Conservation (phyloP, 2,329 filamentous ascomycete genomes). For the Hypoxylon sp. region DNA sequence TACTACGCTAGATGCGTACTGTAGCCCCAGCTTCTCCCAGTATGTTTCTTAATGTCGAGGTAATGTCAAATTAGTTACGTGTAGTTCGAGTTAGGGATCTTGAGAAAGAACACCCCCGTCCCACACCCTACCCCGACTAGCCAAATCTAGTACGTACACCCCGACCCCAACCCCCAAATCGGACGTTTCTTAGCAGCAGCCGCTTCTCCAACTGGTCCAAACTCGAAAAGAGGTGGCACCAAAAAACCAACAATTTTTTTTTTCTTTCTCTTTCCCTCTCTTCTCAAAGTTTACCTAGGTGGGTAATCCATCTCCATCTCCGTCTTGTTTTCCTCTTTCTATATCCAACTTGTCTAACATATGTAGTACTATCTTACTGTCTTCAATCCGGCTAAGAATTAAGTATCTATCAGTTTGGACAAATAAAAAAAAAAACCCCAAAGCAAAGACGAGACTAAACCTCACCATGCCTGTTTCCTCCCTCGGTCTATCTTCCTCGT, state of each 20-base stretch:
- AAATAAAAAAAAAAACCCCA: slow-evolving; percentile 20
- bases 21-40: background rate
- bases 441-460: too few relatives aligned
- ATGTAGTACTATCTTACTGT: slow-evolving; percentile 2
- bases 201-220: slow-evolving; percentile 41
- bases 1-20: background rate
- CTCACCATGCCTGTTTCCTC: slow-evolving; percentile 33
- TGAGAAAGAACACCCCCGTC: slow-evolving; percentile 20
- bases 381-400: slow-evolving; percentile 4
- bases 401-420: slow-evolving; percentile 3
- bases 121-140: slow-evolving; percentile 30
- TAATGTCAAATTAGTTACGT: slow-evolving; percentile 3
- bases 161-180: slow-evolving; percentile 40
- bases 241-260: slow-evolving; percentile 35
- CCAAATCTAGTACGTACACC: slow-evolving; percentile 37
- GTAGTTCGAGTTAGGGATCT: slow-evolving; percentile 14
- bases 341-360: slow-evolving; percentile 3
- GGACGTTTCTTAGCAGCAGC: slow-evolving; percentile 40
- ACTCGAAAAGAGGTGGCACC: slow-evolving; percentile 34
- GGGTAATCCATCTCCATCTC: slow-evolving; percentile 3
- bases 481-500: slow-evolving; percentile 38
- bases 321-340: slow-evolving; percentile 2
- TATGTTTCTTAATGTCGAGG: background rate
- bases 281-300: background rate
- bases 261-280: background rate